A percentile compares a stretch with the other conserved stretches of the same genome.
phyloP scores from a whole-genome alignment of 2,329 filamentous ascomycete species.

The Penicillium sclerotiorum region DNA sequence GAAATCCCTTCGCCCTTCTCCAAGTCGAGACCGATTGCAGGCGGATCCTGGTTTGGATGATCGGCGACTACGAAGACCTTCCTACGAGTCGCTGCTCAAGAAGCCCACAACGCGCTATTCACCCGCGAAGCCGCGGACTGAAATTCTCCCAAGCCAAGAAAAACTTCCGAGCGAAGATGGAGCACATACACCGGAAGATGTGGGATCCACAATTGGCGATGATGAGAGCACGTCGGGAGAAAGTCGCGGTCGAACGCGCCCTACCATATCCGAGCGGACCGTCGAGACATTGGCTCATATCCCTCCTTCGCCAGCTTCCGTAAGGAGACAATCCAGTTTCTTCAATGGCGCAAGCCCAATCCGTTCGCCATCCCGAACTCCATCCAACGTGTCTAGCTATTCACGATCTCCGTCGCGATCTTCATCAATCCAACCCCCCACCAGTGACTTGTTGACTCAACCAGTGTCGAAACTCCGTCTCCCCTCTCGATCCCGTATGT shows the following conservation, averaged over 20 bases:
- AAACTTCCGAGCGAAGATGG: conserved; percentile 24
- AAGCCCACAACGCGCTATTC: conserved; percentile 33
- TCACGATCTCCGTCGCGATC: conserved; percentile 45
- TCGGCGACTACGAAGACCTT: conserved; percentile 41
- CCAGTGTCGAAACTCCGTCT: conserved; percentile 35
- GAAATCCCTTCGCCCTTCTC: conserved; percentile 49
- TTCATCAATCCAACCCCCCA: conserved; percentile 54
- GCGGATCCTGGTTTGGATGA: conserved; percentile 43
- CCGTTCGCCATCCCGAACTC: conserved; percentile 64
- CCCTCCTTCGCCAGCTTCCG: conserved; percentile 73
- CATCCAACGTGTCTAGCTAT: conserved; percentile 59
- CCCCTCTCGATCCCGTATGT: conserved; percentile 36
- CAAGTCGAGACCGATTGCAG: conserved; percentile 52
- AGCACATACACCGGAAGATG: conserved; percentile 19
- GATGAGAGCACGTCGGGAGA: conserved; percentile 15
- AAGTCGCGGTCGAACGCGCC: conserved; percentile 29
- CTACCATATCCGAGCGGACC: conserved; percentile 72
- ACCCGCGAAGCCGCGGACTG: conserved; percentile 24
- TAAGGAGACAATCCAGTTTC: conserved; percentile 70
- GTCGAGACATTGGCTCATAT: conserved; percentile 80
- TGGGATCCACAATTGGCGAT: conserved; percentile 12
- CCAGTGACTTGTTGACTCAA: conserved; percentile 53
- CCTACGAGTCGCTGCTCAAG: conserved; percentile 41
- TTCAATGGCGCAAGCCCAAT: conserved; percentile 67
- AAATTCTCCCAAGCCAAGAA: conserved; percentile 23